Evolutionary conservation across 2,329 filamentous ascomycete genomes (phyloP), one percentile per base, ranked within the genome.

Genomic region (Xylariaceae sp.): DNA sequence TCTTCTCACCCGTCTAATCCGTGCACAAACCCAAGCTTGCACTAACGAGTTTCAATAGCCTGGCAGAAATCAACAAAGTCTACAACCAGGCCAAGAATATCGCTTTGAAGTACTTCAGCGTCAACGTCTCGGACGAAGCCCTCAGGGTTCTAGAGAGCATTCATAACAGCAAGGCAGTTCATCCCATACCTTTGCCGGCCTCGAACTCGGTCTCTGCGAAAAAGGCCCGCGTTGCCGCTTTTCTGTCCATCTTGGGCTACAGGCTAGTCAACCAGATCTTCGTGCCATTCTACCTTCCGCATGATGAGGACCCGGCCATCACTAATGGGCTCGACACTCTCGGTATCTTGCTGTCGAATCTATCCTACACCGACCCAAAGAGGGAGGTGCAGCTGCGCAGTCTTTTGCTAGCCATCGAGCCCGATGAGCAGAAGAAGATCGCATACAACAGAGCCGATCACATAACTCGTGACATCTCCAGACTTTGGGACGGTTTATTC

Each of bases 381-480:
- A 51, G 53, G 7, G 53, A 58, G 30, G 2, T 52, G 6, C 53
- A 60, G 11, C 27, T 60, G 2, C 58, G 58, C 4, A 60, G 53
- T 8, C 34, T 58, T 0, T 42, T 60, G 1, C 37, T 58, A 0
- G 58, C 55, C 0, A 56, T 51, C 19, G 46, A 39, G 0, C 55
- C 58, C 1, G 32, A 48, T 2, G 45, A 55, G 4, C 58, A 60
- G 48, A 51, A 1, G 19, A 47, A 32, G 4, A 26, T 56, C 0
- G 58, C 55, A 1, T 27, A 27, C 5, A 37, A 48, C n/a, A 53
- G 50, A 46, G 55, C 50, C 2, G 37, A 35, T 1, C 35, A 40
- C 1, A 58, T 60, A 1, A 50, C 58, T 5, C 9, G 30, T 2
- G 43, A 56, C 1, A 9, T 58, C 1, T 51, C 9, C 19, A 5